phyloP scores from a whole-genome alignment of 2,329 filamentous ascomycete species.

The Acrocalymma vagum region DNA sequence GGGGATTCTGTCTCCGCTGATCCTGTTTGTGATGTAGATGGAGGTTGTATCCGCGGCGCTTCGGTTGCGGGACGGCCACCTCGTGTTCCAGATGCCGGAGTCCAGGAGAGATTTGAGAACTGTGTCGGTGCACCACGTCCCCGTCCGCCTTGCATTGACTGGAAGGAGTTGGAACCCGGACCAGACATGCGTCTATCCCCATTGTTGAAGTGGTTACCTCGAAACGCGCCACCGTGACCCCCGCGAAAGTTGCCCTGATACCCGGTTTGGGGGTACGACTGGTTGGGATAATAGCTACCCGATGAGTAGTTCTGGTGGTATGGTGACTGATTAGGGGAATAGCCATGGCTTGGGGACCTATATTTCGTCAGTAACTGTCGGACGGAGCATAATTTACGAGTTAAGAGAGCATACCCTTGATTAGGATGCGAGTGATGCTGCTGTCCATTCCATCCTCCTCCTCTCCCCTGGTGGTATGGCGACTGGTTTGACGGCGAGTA shows the following conservation, averaged over 20 bases:
- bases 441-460: slow-evolving; percentile 61
- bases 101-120: slow-evolving; percentile 78
- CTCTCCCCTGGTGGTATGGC: slow-evolving; percentile 65
- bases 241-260: slow-evolving; percentile 61
- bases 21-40: slow-evolving; percentile 17
- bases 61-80: slow-evolving; percentile 58
- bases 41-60: slow-evolving; percentile 38
- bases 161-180: slow-evolving; percentile 52
- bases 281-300: slow-evolving; percentile 59
- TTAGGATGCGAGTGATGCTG: slow-evolving; percentile 53
- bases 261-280: slow-evolving; percentile 64
- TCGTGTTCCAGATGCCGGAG: slow-evolving; percentile 63
- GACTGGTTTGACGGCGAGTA: slow-evolving; percentile 70
- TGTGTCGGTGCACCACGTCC: slow-evolving; percentile 60
- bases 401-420: slow-evolving; percentile 57
- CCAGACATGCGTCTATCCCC: slow-evolving; percentile 54
- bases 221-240: slow-evolving; percentile 62
- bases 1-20: slow-evolving; percentile 28
- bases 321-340: slow-evolving; percentile 64
- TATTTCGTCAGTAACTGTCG: slow-evolving; percentile 30
- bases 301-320: slow-evolving; percentile 54
- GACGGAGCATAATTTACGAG: neutral
- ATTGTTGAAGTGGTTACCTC: slow-evolving; percentile 65
- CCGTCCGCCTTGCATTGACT: slow-evolving; percentile 55
- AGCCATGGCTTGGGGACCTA: slow-evolving; percentile 61